These are phyloP conservation scores for Logfia minima DNA, from an alignment of 129 eudicot genomes.

Conservation along the genomic window DNA sequence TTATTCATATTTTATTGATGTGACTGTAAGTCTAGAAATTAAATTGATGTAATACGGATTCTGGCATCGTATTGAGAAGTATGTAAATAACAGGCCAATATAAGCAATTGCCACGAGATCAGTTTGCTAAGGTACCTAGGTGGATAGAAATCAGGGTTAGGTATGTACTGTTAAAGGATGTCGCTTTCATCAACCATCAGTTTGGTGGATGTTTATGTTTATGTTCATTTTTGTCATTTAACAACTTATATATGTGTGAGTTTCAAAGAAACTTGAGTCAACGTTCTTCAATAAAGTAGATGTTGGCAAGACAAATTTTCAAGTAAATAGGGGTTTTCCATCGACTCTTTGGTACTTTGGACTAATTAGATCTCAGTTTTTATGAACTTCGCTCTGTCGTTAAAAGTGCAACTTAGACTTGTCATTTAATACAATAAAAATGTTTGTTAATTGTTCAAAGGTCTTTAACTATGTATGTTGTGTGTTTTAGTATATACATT, in stretches of 20 bases:
- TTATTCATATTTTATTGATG: neutral
- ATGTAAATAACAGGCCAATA: neutral
- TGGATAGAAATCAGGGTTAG: neutral
- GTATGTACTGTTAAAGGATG: neutral
- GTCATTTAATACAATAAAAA: neutral
- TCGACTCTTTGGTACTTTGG: neutral
- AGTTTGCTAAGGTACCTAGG: neutral
- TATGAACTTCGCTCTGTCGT: neutral
- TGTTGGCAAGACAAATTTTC: neutral
- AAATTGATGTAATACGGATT: neutral
- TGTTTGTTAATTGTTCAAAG: neutral
- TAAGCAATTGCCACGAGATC: neutral
- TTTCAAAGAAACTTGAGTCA: neutral
- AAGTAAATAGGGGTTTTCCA: neutral
- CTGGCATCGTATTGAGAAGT: neutral
- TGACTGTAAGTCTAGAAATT: neutral
- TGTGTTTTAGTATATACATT: no score
- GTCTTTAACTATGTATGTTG: neutral
- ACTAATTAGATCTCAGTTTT: neutral
- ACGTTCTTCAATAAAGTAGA: no score
- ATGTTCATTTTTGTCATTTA: neutral
- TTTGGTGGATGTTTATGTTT: no score
- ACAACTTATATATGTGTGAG: neutral
- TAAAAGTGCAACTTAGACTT: neutral
- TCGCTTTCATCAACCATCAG: neutral